Percentiles rank a stretch among this genome's conserved stretches.
These are phyloP conservation scores for Mitragyna speciosa DNA, from an alignment of 257 asterid genomes.

Conservation along the genomic window DNA sequence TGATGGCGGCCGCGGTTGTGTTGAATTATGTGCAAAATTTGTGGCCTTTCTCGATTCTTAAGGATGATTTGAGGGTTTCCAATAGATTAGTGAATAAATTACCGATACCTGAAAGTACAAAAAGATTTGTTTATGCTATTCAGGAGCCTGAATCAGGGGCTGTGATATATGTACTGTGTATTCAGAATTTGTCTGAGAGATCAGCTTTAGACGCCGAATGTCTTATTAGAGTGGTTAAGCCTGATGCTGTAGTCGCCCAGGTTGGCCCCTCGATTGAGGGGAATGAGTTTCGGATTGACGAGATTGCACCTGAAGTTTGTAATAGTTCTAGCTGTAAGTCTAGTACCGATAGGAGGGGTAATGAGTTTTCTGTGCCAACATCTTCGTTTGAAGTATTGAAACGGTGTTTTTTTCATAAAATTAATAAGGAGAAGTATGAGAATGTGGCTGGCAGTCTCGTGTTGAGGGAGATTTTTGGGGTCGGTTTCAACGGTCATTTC, in stretches of 20 bases:
- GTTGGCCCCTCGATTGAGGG: slow-evolving; percentile 40
- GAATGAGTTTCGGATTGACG: slow-evolving; percentile 30
- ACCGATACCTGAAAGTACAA: slow-evolving; percentile 68
- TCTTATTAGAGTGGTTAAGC: slow-evolving; percentile 68
- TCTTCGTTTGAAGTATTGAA: slow-evolving; percentile 76
- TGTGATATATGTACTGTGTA: slow-evolving; percentile 63
- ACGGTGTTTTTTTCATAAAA: slow-evolving; percentile 67
- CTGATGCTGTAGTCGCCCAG: slow-evolving; percentile 93
- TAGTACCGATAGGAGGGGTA: slow-evolving; percentile 19
- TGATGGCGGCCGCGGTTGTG: slow-evolving; percentile 31
- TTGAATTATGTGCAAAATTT: slow-evolving; percentile 50
- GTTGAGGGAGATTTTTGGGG: slow-evolving; percentile 82
- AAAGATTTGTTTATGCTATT: slow-evolving; percentile 76
- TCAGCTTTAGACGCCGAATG: slow-evolving; percentile 76
- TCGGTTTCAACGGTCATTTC: slow-evolving; percentile 68
- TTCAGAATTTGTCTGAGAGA: slow-evolving; percentile 83
- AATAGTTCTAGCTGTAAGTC: not conserved
- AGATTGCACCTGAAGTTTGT: slow-evolving; percentile 13
- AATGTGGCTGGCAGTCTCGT: slow-evolving; percentile 76
- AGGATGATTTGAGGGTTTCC: slow-evolving; percentile 68
- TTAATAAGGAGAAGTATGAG: slow-evolving; percentile 68
- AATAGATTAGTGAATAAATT: slow-evolving; percentile 62
- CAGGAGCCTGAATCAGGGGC: slow-evolving; percentile 61
- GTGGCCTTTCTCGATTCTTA: slow-evolving; percentile 73
- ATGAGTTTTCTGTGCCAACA: slow-evolving; percentile 58